Base-by-base conservation (phyloP, 257 asterid genomes). In the Solanum acaule region DNA sequence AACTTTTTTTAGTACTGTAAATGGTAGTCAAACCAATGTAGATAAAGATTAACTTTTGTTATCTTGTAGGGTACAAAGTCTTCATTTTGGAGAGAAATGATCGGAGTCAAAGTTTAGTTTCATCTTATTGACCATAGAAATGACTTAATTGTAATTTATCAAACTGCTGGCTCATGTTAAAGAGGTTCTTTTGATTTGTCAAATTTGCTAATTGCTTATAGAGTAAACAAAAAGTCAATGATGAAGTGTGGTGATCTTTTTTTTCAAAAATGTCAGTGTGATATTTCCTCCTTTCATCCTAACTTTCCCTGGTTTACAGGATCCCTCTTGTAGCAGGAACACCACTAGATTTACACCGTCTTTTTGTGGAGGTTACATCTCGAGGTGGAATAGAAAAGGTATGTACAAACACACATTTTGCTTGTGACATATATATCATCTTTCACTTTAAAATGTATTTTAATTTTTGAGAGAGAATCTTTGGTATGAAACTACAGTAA, bases 331-430 rank as follows among this genome's bases (percentile, higher is more conserved):
- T 95, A 59, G 99, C 98, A 90, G 98, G 99, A 90, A 92, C 90
- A 68, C 89, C 86, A 25, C 89, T 97, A 90, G 98, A 96, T 94
- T 91, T 97, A 46, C 98, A 96, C 87, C 96, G 89, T 77, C 98
- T 97, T 38, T 97, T 97, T 87, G 65, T 95, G 86, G 98, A 96
- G 94, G 99, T 95, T 89, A 95, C 99, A 75, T 91, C 98, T 73
- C 96, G 98, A 56, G 98, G 99, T 72, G 99, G 99, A 87, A 93
- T 97, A 89, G 96, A 95, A 90, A 96, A 96, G 95, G 98, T 96
- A 94, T 86, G 91, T 61, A 76, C 71, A 77, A 49, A 71, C 46
- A 27, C 38, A 10, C 34, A 5, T 33, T 73, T 82, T 52, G 38
- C 65, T 31, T 25, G 40, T 61, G 25, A 33, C 25, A 16, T 16